Conservation (phyloP, 1,139 yeast genomes). For the Geotrichum phurueaensis region DNA sequence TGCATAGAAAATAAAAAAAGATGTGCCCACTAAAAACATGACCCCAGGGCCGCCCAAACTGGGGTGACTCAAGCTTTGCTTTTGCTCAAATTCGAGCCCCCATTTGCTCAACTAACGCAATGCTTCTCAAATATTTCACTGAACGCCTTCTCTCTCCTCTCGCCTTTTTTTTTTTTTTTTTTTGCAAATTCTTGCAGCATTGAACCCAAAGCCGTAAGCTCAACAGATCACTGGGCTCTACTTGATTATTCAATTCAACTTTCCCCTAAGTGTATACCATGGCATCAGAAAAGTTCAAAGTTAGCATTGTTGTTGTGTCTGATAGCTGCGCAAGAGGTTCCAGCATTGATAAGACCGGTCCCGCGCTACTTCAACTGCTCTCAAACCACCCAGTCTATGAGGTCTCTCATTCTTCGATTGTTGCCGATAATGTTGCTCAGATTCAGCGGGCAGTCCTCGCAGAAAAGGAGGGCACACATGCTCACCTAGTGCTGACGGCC, state of each 20-base stretch:
- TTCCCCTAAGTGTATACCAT: background rate
- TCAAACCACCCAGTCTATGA: constrained; percentile 10
- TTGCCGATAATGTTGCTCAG: constrained; percentile 34
- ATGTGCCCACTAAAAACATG: too few species aligned
- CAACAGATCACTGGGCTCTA: background rate
- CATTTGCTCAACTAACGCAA: background rate
- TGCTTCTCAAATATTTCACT: background rate
- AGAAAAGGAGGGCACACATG: constrained; percentile 12
- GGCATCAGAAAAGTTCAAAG: constrained; percentile 17
- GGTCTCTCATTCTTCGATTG: constrained; percentile 21
- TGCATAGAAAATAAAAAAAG: too few species aligned
- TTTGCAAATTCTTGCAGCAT: too few species aligned
- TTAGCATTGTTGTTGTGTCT: constrained; percentile 37
- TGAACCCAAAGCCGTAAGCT: background rate
- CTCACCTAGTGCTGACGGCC: constrained; percentile 36
- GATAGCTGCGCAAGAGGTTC: constrained; percentile 36
- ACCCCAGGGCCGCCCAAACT: too few species aligned
- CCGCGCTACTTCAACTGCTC: constrained; percentile 19
- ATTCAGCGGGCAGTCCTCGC: constrained; percentile 32
- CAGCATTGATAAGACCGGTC: constrained; percentile 31
- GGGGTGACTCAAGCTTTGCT: too few species aligned
- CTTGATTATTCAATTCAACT: background rate
- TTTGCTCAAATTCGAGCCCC: too few species aligned
- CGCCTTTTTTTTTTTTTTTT: background rate
- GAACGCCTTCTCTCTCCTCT: background rate